Evolutionary conservation across 1,284 basidiomycete species (phyloP), one percentile per base, ranked within the genome.

Genomic region (Boletus albobrunnescens): DNA sequence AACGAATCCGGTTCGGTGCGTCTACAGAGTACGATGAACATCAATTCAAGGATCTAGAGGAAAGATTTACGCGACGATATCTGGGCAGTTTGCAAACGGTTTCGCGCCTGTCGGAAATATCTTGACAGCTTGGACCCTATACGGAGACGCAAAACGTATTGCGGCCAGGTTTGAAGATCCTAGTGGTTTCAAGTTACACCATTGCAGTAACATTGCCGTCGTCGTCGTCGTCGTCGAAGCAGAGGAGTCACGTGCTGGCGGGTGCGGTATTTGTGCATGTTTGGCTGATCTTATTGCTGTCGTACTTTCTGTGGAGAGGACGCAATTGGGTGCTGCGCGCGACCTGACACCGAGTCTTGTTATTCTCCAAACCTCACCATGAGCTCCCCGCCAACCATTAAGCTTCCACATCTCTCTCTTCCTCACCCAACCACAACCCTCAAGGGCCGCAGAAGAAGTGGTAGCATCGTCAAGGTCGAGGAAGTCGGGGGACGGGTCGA

Each of bases 401-500:
- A 75, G 54, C 70, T 80, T 26, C 74, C 78, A 6, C 65, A 69
- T 12, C 61, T 82, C 43, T 70, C 74, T 45, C 53, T 78, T 11
- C 59, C 71, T 1, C 61, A 72, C 26, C 56, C 58, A 20, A 41
- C 58, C 10, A 47, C 56, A 9, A 53, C 67, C 17, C 51, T 72
- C 35, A 76, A 77, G 56, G 76, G 78, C 20, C 74, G 90, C n/a
- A 74, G 72, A 14, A 79, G 91, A 49, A 89, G 87, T 52, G 79
- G 77, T 44, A 91, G 87, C 66, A 74, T 94, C 55, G 83, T 94
- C 66, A 92, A 93, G 60, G 89, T 95, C 43, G 91, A 94, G 63
- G 80, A 91, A 61, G 82, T 94, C 46, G 87, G 85, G 31, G 84
- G 85, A 57, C 78, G 84, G 16, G 75, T 82, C 38, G 90, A 94